Evolutionary conservation across 306 rosid species (phyloP).

Genomic region (Vigna angularis): DNA sequence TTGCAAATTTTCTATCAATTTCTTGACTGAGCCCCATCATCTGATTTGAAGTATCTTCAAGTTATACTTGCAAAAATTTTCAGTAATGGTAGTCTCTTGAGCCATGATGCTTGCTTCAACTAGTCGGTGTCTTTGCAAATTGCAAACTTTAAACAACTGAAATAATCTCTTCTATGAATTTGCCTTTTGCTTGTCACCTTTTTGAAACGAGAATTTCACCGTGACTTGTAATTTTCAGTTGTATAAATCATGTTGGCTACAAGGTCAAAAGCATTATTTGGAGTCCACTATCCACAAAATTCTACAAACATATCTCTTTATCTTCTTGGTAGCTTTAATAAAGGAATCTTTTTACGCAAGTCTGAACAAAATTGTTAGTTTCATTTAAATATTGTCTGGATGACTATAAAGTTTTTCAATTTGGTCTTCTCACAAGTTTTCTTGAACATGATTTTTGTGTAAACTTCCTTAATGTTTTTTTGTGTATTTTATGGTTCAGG

Average conservation of each 20-base stretch:
- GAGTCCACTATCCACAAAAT: background rate
- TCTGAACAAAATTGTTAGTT: constrained; percentile 21
- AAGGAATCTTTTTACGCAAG: constrained; percentile 5
- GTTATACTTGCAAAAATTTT: constrained; percentile 26
- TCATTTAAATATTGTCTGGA: background rate
- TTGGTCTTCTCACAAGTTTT: constrained; percentile 8
- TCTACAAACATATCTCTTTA: constrained; percentile 3
- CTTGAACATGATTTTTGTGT: constrained; percentile 8
- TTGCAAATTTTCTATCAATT: constrained; percentile 16
- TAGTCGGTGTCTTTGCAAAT: constrained; percentile 5
- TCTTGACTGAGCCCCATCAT: constrained; percentile 28
- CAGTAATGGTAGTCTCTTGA: constrained; percentile 10
- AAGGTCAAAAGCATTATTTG: constrained; percentile 18
- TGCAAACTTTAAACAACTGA: constrained; percentile 10
- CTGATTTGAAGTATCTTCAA: background rate
- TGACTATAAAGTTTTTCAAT: constrained; percentile 23
- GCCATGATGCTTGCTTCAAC: constrained; percentile 7
- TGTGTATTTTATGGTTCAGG: background rate
- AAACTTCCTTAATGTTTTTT: constrained; percentile 21
- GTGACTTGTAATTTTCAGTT: no score
- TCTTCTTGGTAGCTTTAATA: constrained; percentile 5
- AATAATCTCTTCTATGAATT: constrained; percentile 2
- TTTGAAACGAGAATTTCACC: background rate
- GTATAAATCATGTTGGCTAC: no score
- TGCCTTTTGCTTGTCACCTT: background rate